These are phyloP conservation scores for Saccharomycopsis fibuligera DNA, from an alignment of 805 yeast genomes.

Conservation along the genomic window DNA sequence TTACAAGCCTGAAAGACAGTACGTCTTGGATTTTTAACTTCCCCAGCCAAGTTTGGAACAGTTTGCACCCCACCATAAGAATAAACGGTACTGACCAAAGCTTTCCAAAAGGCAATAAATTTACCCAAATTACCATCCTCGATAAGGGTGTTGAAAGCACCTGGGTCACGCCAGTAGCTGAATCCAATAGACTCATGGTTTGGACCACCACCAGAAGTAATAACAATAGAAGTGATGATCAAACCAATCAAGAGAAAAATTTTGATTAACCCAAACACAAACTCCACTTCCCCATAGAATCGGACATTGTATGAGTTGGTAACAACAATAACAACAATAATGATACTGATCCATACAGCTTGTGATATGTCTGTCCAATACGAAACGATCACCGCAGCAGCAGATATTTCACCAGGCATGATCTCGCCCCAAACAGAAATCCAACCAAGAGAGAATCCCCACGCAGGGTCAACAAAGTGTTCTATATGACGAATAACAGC, in stretches of 20 bases:
- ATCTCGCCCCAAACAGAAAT: not conserved
- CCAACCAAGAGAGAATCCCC: not conserved
- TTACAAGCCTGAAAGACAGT: slow-evolving; percentile 57
- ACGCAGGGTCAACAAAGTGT: not conserved
- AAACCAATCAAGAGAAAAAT: slow-evolving; percentile 41
- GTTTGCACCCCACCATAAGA: slow-evolving; percentile 37
- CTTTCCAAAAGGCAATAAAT: slow-evolving; percentile 59
- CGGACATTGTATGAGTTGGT: slow-evolving; percentile 49
- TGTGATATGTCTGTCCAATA: slow-evolving; percentile 54
- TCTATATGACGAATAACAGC: not conserved
- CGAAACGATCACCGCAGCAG: slow-evolving; percentile 55
- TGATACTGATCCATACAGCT: slow-evolving; percentile 53
- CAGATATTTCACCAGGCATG: slow-evolving; percentile 53
- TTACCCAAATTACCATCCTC: slow-evolving; percentile 54
- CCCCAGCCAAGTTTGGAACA: slow-evolving; percentile 36
- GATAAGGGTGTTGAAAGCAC: not conserved
- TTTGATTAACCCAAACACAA: slow-evolving; percentile 38
- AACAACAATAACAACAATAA: slow-evolving; percentile 39
- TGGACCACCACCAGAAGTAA: slow-evolving; percentile 44
- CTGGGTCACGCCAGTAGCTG: slow-evolving; percentile 58
- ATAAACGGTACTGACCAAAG: slow-evolving; percentile 59
- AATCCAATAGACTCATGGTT: slow-evolving; percentile 52
- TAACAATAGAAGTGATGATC: slow-evolving; percentile 36
- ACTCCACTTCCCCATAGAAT: slow-evolving; percentile 36
- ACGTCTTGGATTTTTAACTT: slow-evolving; percentile 51